These are phyloP conservation scores for Daldinia grandis DNA, from an alignment of 495 filamentous ascomycete species.

Conservation along the genomic window DNA sequence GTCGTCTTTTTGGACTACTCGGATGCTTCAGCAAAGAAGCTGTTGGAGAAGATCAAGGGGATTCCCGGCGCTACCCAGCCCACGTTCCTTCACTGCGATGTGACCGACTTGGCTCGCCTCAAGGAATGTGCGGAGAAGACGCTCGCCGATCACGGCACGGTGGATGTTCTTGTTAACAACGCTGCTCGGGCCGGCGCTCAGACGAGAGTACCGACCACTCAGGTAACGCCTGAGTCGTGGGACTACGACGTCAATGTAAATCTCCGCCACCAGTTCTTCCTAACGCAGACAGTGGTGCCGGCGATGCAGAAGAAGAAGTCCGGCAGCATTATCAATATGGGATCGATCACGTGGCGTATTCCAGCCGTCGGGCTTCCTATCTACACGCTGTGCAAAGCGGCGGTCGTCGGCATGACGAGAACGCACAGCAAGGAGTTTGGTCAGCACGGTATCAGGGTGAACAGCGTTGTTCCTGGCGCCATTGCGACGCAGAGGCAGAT, in stretches of 20 bases:
- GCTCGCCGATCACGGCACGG: slow-evolving; percentile 40
- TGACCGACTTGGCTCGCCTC: slow-evolving; percentile 49
- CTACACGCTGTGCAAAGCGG: slow-evolving; percentile 66
- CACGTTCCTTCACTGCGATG: slow-evolving; percentile 58
- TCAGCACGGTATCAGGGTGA: slow-evolving; percentile 60
- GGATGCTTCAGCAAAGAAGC: slow-evolving; percentile 47
- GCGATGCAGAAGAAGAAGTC: slow-evolving; percentile 43
- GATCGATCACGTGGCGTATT: slow-evolving; percentile 60
- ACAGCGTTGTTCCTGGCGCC: slow-evolving; percentile 61
- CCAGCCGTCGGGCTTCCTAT: slow-evolving; percentile 55
- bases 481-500: slow-evolving; percentile 54
- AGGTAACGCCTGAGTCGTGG: slow-evolving; percentile 44
- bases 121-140: slow-evolving; percentile 45
- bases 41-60: slow-evolving; percentile 49
- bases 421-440: slow-evolving; percentile 66
- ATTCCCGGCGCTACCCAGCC: slow-evolving; percentile 45
- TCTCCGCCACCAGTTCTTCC: slow-evolving; percentile 52
- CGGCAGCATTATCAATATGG: slow-evolving; percentile 66
- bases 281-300: slow-evolving; percentile 56
- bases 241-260: slow-evolving; percentile 44
- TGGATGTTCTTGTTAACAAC: slow-evolving; percentile 54
- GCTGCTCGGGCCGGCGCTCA: slow-evolving; percentile 42
- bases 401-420: slow-evolving; percentile 65
- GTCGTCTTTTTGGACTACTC: slow-evolving; percentile 60
- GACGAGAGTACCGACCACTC: slow-evolving; percentile 37